A percentile compares a stretch with the other conserved stretches of the same genome.
These are phyloP conservation scores for Phalaenopsis equestris DNA, from an alignment of 106 monocot genomes.

Conservation along the genomic window DNA sequence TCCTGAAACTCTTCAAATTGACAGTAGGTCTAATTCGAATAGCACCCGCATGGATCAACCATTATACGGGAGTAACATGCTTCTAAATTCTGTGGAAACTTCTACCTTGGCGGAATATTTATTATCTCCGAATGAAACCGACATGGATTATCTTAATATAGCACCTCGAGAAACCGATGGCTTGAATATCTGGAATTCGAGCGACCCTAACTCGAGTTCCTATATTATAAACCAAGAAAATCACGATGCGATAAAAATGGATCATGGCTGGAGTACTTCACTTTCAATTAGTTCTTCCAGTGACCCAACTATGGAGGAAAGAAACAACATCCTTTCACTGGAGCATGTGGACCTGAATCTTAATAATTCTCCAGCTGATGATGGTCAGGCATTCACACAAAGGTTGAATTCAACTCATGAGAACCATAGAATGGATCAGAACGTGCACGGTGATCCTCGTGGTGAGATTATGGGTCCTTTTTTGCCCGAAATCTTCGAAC, in stretches of 20 bases:
- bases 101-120: conserved; percentile 19
- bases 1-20: conserved; percentile 29
- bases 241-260: conserved; percentile 26
- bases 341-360: conserved; percentile 35
- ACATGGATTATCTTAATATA: conserved; percentile 15
- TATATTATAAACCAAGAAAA: conserved; percentile 12
- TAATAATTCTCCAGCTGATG: conserved; percentile 26
- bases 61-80: conserved; percentile 19
- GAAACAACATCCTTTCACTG: conserved; percentile 17
- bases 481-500: conserved; percentile 14
- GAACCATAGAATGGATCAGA: conserved; percentile 13
- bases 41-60: conserved; percentile 26
- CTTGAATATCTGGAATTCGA: conserved; percentile 29
- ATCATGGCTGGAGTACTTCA: conserved; percentile 24
- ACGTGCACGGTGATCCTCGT: conserved; percentile 13
- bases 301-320: conserved; percentile 24
- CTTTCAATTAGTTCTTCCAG: conserved; percentile 8
- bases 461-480: conserved; percentile 9
- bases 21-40: conserved; percentile 20
- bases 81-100: conserved; percentile 18
- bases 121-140: conserved; percentile 21
- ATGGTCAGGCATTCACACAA: conserved; percentile 19
- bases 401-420: conserved; percentile 13
- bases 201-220: conserved; percentile 23
- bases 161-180: conserved; percentile 11